phyloP scores from a whole-genome alignment of 1,284 basidiomycete genomes.

The Irpex lacteus region DNA sequence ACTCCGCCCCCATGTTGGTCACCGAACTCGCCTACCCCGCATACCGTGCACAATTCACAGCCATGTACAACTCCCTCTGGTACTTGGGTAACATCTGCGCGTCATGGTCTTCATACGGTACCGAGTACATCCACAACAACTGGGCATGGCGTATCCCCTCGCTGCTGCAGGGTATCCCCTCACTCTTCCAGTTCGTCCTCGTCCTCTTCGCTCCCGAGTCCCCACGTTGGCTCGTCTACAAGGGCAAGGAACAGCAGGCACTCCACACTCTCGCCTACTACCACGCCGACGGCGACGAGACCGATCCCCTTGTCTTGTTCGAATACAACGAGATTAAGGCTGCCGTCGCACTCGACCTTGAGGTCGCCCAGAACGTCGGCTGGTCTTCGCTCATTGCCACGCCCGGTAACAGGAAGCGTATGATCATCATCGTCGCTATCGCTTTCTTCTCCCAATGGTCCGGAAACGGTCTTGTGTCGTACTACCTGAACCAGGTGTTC shows the following conservation, averaged over 20 bases:
- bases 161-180: slow-evolving; percentile 60
- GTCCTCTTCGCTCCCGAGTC: slow-evolving; percentile 69
- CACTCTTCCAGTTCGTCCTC: slow-evolving; percentile 57
- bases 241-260: slow-evolving; percentile 61
- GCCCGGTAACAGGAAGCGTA: slow-evolving; percentile 62
- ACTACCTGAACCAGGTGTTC: slow-evolving; percentile 71
- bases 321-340: slow-evolving; percentile 78
- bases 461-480: slow-evolving; percentile 72
- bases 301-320: slow-evolving; percentile 70
- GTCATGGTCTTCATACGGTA: slow-evolving; percentile 75
- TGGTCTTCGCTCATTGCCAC: slow-evolving; percentile 58
- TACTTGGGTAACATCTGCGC: slow-evolving; percentile 74
- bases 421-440: slow-evolving; percentile 65
- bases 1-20: slow-evolving; percentile 71
- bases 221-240: slow-evolving; percentile 67
- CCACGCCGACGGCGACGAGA: slow-evolving; percentile 68
- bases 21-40: slow-evolving; percentile 77
- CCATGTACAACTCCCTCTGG: slow-evolving; percentile 79
- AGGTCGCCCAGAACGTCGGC: slow-evolving; percentile 51
- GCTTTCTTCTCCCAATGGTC: slow-evolving; percentile 76
- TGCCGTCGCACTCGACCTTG: slow-evolving; percentile 62
- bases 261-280: slow-evolving; percentile 66
- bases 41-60: slow-evolving; percentile 71
- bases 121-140: slow-evolving; percentile 57
- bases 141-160: slow-evolving; percentile 81